Evolutionary conservation across 2,329 filamentous ascomycete genomes (phyloP).

Genomic region (Capronia epimyces): DNA sequence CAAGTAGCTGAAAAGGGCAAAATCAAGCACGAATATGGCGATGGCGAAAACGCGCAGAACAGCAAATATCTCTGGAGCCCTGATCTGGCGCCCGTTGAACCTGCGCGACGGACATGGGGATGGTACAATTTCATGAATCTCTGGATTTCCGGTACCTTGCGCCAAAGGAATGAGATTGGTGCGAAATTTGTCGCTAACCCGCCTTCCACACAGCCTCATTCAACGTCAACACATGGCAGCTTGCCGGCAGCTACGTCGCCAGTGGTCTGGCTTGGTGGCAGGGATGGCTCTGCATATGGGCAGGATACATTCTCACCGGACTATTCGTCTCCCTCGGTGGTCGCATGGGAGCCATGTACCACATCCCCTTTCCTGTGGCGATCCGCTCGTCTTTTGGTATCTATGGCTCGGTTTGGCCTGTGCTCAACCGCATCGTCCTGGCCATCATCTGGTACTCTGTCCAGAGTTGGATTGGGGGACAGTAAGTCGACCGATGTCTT

Average conservation of each 20-base stretch:
- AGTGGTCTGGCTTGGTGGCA: constrained; percentile 43
- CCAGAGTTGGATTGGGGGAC: constrained; percentile 38
- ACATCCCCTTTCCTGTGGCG: constrained; percentile 43
- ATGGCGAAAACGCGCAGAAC: too few relatives aligned
- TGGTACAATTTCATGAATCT: constrained; percentile 35
- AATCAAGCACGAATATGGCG: too few relatives aligned
- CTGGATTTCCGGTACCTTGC: constrained; percentile 60
- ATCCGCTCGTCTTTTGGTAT: constrained; percentile 34
- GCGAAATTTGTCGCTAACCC: constrained; percentile 56
- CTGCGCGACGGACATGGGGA: constrained; percentile 37
- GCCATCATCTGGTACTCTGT: constrained; percentile 45
- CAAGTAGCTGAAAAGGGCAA: too few relatives aligned
- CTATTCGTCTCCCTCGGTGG: constrained; percentile 36
- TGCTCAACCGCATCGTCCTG: constrained; percentile 84
- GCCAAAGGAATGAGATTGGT: constrained; percentile 37
- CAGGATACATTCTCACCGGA: constrained; percentile 38
- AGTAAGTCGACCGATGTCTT: constrained; percentile 29
- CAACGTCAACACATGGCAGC: constrained; percentile 37
- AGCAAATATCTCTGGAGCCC: too few relatives aligned
- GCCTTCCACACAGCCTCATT: too few relatives aligned
- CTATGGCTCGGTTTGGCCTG: constrained; percentile 68
- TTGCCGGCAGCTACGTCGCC: constrained; percentile 55
- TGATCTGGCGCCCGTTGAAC: constrained; percentile 40
- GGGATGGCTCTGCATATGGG: constrained; percentile 38
- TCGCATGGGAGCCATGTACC: constrained; percentile 38